phyloP scores from a whole-genome alignment of 495 filamentous ascomycete genomes.

The Hypoxylon trugodes region DNA sequence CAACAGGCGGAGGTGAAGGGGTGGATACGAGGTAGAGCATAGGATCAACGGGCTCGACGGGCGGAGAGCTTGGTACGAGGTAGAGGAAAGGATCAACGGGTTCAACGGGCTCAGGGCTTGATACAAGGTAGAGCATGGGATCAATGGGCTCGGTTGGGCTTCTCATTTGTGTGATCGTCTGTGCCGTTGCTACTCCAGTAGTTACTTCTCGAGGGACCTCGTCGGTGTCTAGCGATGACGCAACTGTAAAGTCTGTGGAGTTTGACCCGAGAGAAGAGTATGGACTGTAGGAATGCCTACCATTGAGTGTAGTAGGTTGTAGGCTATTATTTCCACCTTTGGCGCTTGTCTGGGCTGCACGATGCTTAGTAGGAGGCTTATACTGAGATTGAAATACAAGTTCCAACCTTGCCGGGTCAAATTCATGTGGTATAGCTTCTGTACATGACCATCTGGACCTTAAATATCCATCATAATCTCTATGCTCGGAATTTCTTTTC shows the following conservation, averaged over 20 bases:
- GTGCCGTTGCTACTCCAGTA: background rate
- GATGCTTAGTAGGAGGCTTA: too few species aligned
- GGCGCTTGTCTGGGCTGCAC: too few species aligned
- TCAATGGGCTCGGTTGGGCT: background rate
- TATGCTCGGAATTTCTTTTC: background rate
- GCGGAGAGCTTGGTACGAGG: too few species aligned
- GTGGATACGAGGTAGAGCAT: too few species aligned
- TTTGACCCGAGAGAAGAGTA: background rate
- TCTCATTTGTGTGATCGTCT: background rate
- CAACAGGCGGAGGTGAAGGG: too few species aligned
- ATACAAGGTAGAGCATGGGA: too few species aligned
- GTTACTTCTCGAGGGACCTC: conserved; percentile 3
- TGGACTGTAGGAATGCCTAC: background rate
- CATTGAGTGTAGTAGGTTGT: background rate
- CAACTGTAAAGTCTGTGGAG: background rate
- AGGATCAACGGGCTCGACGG: too few species aligned
- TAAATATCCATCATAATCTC: conserved; percentile 24
- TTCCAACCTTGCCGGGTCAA: conserved; percentile 32
- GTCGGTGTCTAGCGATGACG: conserved; percentile 14
- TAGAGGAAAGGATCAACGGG: too few species aligned
- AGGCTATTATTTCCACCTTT: too few species aligned
- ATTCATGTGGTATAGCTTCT: conserved; percentile 25
- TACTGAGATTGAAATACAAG: background rate
- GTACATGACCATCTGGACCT: conserved; percentile 25
- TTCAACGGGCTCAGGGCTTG: too few species aligned